These are phyloP conservation scores for Saccharomyces hybrid DNA, from an alignment of 1,139 yeast genomes.

Conservation along the genomic window DNA sequence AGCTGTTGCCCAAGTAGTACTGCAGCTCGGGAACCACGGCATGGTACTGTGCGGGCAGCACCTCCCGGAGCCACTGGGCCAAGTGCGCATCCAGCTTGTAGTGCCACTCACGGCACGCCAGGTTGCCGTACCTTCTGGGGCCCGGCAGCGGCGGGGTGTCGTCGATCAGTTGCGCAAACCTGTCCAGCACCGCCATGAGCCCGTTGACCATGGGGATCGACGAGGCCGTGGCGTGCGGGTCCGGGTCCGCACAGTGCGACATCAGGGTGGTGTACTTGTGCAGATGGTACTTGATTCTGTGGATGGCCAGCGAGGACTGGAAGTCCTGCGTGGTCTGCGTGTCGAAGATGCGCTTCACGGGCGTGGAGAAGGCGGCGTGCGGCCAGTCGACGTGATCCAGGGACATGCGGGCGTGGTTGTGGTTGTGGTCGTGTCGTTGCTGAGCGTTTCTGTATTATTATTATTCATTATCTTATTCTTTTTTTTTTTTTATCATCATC, in stretches of 20 bases:
- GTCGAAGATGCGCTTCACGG: conserved; percentile 38
- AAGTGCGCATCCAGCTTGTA: conserved; percentile 35
- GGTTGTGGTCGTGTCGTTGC: no score
- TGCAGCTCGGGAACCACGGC: conserved; percentile 39
- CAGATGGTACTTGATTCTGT: conserved; percentile 30
- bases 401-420: background rate
- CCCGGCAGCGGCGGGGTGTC: conserved; percentile 57
- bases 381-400: background rate
- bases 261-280: conserved; percentile 30
- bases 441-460: no score
- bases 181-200: conserved; percentile 29
- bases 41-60: conserved; percentile 19
- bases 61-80: conserved; percentile 22
- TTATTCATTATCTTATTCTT: conserved; percentile 17
- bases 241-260: conserved; percentile 12
- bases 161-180: conserved; percentile 38
- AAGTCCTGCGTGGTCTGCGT: conserved; percentile 36
- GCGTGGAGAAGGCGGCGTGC: conserved; percentile 23
- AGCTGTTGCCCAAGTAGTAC: conserved; percentile 58
- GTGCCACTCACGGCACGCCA: conserved; percentile 80
- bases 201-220: conserved; percentile 13
- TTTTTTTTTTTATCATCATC: no score
- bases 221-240: conserved; percentile 5
- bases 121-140: conserved; percentile 67
- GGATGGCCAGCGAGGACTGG: conserved; percentile 36